Conservation (phyloP, 768 basidiomycete genomes). For the Crassisporium funariophilum region DNA sequence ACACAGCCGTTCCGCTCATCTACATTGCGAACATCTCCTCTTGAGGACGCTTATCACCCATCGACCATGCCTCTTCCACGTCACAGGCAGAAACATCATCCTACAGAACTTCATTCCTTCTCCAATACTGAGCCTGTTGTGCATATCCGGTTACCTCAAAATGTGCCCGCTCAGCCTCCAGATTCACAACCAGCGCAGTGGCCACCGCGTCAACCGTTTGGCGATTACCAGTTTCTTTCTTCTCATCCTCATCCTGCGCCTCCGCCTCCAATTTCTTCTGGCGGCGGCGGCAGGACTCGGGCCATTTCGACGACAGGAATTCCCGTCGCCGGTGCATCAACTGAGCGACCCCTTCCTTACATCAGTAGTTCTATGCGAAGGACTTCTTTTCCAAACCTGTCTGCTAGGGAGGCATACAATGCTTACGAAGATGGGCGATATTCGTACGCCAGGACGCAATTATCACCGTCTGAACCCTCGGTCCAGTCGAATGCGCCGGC, state of each 20-base stretch:
- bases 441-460: neutral
- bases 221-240: neutral
- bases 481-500: neutral
- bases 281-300: neutral
- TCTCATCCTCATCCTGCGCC: neutral
- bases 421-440: neutral
- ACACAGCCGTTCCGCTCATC: neutral
- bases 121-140: neutral
- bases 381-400: conserved; percentile 17
- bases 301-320: neutral
- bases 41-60: neutral
- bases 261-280: neutral
- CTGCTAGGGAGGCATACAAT: neutral
- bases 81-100: neutral
- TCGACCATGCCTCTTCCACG: neutral
- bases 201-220: too few relatives aligned
- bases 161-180: neutral
- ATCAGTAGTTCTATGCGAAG: conserved; percentile 18
- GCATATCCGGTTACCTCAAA: neutral
- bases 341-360: conserved; percentile 12
- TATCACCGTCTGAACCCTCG: neutral
- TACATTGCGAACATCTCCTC: neutral
- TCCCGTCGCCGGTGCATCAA: neutral
- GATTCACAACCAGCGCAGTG: too few relatives aligned
- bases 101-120: neutral